Evolutionary conservation across 2,329 filamentous ascomycete genomes (phyloP).

Genomic region (Claviceps lovelessii): DNA sequence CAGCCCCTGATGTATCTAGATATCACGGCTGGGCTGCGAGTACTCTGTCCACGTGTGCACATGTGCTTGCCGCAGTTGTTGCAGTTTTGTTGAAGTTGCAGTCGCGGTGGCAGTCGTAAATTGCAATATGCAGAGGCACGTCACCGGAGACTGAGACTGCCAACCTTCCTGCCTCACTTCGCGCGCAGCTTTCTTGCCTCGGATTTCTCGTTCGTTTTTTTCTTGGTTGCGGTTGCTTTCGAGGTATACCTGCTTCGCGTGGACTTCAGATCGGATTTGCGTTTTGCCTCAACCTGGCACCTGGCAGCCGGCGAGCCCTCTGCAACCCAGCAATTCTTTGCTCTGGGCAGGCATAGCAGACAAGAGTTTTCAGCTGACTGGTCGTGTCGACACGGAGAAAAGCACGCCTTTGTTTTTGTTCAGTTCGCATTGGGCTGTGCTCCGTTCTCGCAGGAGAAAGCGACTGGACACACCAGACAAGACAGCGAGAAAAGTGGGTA

Average conservation of each 20-base stretch:
- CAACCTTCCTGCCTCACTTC: not conserved
- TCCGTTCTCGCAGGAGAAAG: not conserved
- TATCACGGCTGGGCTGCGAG: slow-evolving; percentile 16
- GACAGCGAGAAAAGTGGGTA: not conserved
- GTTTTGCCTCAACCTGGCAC: too few relatives aligned
- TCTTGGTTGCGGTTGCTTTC: too few relatives aligned
- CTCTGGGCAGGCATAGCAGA: too few relatives aligned
- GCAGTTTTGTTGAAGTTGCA: not conserved
- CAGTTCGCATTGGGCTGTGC: not conserved
- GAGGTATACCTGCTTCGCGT: too few relatives aligned
- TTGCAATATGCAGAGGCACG: not conserved
- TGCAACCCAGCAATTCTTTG: too few relatives aligned
- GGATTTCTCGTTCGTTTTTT: too few relatives aligned
- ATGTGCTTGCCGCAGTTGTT: not conserved
- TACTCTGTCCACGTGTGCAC: slow-evolving; percentile 3
- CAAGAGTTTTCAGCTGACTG: not conserved
- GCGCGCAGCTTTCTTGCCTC: too few relatives aligned
- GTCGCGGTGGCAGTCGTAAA: not conserved
- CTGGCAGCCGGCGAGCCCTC: too few relatives aligned
- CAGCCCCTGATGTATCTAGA: slow-evolving; percentile 25
- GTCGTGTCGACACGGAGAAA: not conserved
- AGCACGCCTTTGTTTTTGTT: not conserved
- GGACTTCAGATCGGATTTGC: too few relatives aligned
- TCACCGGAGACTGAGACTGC: not conserved
- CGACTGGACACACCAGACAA: not conserved